phyloP scores from a whole-genome alignment of 2,329 filamentous ascomycete genomes.

The Aspergillus vadensis region DNA sequence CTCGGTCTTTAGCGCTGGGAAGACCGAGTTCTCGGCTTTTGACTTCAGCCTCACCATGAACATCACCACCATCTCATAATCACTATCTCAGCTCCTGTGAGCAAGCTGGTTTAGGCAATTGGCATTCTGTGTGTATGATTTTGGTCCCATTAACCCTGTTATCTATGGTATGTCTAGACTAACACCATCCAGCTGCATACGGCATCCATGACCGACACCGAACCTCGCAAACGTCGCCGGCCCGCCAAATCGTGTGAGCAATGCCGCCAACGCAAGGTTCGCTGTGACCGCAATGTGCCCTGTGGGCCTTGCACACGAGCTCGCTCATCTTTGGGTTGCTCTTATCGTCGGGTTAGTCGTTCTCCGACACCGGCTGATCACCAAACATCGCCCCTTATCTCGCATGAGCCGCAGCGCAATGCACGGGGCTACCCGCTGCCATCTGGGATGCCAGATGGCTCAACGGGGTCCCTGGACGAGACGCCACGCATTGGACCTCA shows the following conservation, averaged over 20 bases:
- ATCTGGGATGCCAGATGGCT: background rate
- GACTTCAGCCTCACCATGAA: background rate
- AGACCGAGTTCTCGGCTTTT: background rate
- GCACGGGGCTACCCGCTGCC: background rate
- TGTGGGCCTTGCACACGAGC: slow-evolving; percentile 31
- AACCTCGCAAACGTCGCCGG: slow-evolving; percentile 31
- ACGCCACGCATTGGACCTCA: background rate
- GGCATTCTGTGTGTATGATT: background rate
- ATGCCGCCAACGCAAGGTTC: slow-evolving; percentile 34
- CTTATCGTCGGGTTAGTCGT: slow-evolving; percentile 20
- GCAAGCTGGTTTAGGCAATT: background rate
- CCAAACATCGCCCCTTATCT: slow-evolving; percentile 8
- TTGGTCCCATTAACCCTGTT: too few species aligned
- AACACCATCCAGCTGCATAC: background rate
- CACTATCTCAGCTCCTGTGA: background rate
- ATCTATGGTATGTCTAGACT: background rate
- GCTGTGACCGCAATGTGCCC: slow-evolving; percentile 31
- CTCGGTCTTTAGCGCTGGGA: background rate
- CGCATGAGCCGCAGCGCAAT: slow-evolving; percentile 4
- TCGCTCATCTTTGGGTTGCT: slow-evolving; percentile 25
- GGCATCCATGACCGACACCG: slow-evolving; percentile 3
- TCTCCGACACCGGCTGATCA: background rate
- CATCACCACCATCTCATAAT: background rate
- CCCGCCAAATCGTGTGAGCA: slow-evolving; percentile 32
- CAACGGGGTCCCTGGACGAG: background rate